Percentiles rank a stretch among this genome's conserved stretches.
Evolutionary conservation across 2,329 filamentous ascomycete genomes (phyloP).

Genomic region (Pyrenophora seminiperda): DNA sequence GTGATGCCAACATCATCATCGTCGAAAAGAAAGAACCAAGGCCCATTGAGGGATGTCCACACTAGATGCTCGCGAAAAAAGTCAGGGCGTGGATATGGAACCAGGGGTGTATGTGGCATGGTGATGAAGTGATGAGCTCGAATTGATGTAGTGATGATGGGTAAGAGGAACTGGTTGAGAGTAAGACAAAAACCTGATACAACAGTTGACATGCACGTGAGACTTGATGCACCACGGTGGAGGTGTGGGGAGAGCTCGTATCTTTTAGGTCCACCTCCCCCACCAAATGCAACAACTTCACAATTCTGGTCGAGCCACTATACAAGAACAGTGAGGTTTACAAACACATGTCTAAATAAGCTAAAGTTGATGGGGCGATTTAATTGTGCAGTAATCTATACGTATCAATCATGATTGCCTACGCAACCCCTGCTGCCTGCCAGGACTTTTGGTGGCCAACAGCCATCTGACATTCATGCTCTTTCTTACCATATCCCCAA

Average conservation of each 20-base stretch:
- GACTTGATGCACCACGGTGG: slow-evolving; percentile 9
- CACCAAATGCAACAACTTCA: too few species aligned
- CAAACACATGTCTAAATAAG: too few species aligned
- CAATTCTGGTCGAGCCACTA: too few species aligned
- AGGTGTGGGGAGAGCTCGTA: slow-evolving; percentile 16
- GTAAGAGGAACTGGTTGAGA: neutral
- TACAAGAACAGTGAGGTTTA: too few species aligned
- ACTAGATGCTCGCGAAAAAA: slow-evolving; percentile 61
- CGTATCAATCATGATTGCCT: too few species aligned
- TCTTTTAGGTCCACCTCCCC: too few species aligned
- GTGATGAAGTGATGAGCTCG: neutral
- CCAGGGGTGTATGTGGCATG: slow-evolving; percentile 9
- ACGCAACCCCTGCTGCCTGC: too few species aligned
- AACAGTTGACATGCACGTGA: slow-evolving; percentile 17
- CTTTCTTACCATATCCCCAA: too few species aligned
- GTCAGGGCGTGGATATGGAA: slow-evolving; percentile 66
- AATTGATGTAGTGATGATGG: neutral
- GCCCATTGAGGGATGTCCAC: slow-evolving; percentile 67
- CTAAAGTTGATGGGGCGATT: too few species aligned
- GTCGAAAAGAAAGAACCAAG: slow-evolving; percentile 69
- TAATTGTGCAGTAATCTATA: too few species aligned
- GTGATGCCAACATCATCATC: slow-evolving; percentile 64
- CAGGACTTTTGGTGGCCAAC: too few species aligned
- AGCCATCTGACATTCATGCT: too few species aligned
- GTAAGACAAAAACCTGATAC: neutral